Evolutionary conservation across 2,329 filamentous ascomycete species (phyloP).

Genomic region (Aspergillus brasiliensis): DNA sequence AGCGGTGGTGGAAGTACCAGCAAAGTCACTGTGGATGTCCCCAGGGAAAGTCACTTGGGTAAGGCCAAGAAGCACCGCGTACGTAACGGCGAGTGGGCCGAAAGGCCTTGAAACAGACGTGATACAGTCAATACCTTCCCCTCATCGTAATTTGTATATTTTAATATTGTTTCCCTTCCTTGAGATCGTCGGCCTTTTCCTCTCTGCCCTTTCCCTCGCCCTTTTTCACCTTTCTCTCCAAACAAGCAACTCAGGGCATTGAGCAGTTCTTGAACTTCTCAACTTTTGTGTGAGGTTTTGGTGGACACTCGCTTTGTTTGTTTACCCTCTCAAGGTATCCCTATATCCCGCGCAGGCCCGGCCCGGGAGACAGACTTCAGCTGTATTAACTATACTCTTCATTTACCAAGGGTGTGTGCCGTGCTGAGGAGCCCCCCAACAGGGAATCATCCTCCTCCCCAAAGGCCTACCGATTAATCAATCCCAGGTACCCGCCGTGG

Average conservation of each 20-base stretch:
- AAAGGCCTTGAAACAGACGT: conserved; percentile 4
- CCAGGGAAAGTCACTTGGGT: neutral
- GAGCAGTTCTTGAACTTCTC: neutral
- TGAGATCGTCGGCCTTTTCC: conserved; percentile 6
- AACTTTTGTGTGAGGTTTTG: neutral
- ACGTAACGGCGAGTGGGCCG: conserved; percentile 7
- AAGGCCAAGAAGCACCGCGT: conserved; percentile 1
- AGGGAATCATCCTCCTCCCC: neutral
- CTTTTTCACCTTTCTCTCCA: neutral
- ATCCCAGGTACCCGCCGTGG: conserved; percentile 8
- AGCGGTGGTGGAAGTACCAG: neutral
- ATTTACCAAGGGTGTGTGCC: too few relatives aligned
- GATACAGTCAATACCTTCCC: conserved; percentile 3
- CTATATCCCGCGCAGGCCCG: neutral
- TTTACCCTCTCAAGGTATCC: neutral
- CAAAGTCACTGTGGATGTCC: conserved; percentile 1
- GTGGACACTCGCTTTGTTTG: neutral
- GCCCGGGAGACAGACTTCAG: neutral
- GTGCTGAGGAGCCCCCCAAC: neutral
- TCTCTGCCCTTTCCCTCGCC: conserved; percentile 11
- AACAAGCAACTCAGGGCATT: neutral
- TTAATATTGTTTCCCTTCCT: neutral
- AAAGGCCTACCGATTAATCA: neutral
- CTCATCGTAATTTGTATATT: conserved; percentile 4
- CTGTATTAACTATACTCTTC: neutral